phyloP scores from a whole-genome alignment of 1,284 basidiomycete species.

The Grifola frondosa region DNA sequence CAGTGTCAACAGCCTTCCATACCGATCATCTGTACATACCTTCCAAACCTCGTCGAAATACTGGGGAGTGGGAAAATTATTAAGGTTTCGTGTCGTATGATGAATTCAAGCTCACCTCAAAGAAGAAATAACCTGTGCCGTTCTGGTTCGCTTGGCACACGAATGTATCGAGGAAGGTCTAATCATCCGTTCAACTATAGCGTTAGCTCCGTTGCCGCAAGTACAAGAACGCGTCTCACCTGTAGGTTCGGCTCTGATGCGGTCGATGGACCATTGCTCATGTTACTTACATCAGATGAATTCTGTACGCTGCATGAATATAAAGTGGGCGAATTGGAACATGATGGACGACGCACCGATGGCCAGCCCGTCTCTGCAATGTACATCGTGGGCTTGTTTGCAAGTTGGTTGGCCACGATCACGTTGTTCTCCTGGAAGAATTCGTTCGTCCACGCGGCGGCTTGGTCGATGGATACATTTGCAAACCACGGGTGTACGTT shows the following conservation, averaged over 20 bases:
- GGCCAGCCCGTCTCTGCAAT: slow-evolving; percentile 97
- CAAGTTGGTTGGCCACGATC: slow-evolving; percentile 39
- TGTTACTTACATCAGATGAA: slow-evolving; percentile 55
- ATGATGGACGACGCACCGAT: slow-evolving; percentile 46
- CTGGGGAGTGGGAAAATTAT: slow-evolving; percentile 35
- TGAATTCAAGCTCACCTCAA: slow-evolving; percentile 54
- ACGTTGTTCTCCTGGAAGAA: slow-evolving; percentile 65
- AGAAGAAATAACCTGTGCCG: slow-evolving; percentile 84
- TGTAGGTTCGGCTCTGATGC: slow-evolving; percentile 72
- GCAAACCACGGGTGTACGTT: slow-evolving; percentile 92
- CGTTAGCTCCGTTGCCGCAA: neutral
- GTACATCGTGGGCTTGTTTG: slow-evolving; percentile 76
- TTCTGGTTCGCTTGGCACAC: slow-evolving; percentile 86
- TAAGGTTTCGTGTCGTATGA: neutral
- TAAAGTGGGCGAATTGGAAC: too few relatives aligned
- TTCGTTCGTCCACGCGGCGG: slow-evolving; percentile 65
- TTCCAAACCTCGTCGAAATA: slow-evolving; percentile 90
- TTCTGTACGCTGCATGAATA: slow-evolving; percentile 41
- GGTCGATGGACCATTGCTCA: slow-evolving; percentile 61
- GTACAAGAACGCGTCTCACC: slow-evolving; percentile 1
- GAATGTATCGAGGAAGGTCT: slow-evolving; percentile 78
- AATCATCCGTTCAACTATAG: neutral
- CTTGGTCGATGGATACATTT: slow-evolving; percentile 64
- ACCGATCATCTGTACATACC: slow-evolving; percentile 31
- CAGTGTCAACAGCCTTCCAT: slow-evolving; percentile 8